Conservation (phyloP, 2,329 filamentous ascomycete genomes). For the Epichloe glyceriae region DNA sequence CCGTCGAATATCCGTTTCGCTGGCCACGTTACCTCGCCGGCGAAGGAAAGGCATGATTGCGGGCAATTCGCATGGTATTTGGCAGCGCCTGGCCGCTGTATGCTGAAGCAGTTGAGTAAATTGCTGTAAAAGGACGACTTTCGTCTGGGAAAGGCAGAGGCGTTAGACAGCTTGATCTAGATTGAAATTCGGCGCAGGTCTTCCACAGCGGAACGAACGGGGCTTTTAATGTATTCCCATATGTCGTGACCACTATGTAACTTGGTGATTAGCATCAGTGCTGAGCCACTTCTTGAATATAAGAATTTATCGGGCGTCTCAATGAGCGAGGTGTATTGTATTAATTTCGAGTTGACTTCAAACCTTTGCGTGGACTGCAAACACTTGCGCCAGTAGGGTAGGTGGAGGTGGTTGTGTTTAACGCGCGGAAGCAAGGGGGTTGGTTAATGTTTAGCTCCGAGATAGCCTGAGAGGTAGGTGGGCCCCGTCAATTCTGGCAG, state of each 20-base stretch:
- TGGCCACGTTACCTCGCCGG: constrained; percentile 46
- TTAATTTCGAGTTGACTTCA: neutral
- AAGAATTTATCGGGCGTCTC: neutral
- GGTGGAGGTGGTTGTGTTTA: neutral
- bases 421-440: neutral
- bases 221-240: neutral
- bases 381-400: neutral
- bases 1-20: constrained; percentile 45
- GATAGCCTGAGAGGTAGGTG: neutral
- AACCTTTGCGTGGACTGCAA: neutral
- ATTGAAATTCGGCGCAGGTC: neutral
- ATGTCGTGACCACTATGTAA: neutral
- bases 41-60: constrained; percentile 46
- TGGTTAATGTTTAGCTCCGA: neutral
- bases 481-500: neutral
- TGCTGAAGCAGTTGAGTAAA: neutral
- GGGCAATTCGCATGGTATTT: constrained; percentile 25
- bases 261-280: too few relatives aligned
- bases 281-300: neutral
- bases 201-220: neutral
- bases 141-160: neutral
- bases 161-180: neutral
- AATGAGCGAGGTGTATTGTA: neutral
- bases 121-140: neutral
- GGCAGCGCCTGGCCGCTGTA: constrained; percentile 8